Evolutionary conservation across 768 basidiomycete genomes (phyloP).

Genomic region (Lentinula guzmanii): DNA sequence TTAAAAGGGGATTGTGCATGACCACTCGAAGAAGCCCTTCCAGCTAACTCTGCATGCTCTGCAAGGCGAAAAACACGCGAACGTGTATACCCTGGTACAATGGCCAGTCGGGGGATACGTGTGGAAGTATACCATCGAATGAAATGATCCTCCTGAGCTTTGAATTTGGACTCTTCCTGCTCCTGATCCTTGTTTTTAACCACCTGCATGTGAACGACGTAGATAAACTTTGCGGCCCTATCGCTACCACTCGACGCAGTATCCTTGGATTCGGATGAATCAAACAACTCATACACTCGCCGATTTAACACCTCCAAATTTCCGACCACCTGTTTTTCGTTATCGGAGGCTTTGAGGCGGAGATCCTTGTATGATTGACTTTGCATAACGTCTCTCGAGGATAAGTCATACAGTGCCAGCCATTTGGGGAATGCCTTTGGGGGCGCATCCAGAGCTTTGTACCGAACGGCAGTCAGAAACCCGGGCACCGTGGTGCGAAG

Average conservation of each 20-base stretch:
- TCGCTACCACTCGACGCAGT: neutral
- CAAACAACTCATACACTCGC: neutral
- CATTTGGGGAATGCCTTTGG: constrained; percentile 17
- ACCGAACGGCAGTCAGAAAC: constrained; percentile 22
- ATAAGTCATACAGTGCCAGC: constrained; percentile 26
- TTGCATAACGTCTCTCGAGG: constrained; percentile 14
- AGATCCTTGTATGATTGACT: neutral
- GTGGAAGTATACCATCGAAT: constrained; percentile 2
- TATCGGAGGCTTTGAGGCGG: neutral
- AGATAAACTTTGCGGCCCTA: neutral
- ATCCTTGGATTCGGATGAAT: neutral
- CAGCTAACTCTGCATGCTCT: constrained; percentile 1
- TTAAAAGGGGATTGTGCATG: neutral
- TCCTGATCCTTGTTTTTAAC: neutral
- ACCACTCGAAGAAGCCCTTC: neutral
- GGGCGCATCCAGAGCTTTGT: constrained; percentile 22
- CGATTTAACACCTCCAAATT: neutral
- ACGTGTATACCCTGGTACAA: neutral
- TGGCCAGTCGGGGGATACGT: neutral
- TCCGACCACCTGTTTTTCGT: neutral
- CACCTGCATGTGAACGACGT: constrained; percentile 4
- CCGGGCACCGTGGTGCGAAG: constrained; percentile 24
- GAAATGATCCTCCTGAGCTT: neutral
- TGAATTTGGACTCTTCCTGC: neutral
- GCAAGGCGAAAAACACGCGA: neutral